Conservation (phyloP, 495 filamentous ascomycete species). For the Aspergillus sclerotioniger region DNA sequence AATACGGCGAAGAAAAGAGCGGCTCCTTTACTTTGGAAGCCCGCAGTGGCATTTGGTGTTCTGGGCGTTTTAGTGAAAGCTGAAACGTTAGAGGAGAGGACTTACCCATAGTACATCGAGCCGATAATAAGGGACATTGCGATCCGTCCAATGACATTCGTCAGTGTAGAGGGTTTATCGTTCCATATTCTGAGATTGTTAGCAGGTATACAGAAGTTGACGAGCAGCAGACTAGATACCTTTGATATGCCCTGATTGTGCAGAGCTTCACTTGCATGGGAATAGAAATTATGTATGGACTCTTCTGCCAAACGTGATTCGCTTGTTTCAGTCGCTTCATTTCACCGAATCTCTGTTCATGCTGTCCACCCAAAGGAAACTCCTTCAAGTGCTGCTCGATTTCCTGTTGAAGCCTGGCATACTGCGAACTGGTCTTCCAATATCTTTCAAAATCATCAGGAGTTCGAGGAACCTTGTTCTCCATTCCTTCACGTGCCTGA, state of each 20-base stretch:
- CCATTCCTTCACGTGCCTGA: conserved; percentile 57
- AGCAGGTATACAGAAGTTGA: conserved; percentile 25
- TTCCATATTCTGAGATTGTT: conserved; percentile 55
- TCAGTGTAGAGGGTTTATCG: conserved; percentile 73
- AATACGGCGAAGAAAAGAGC: conserved; percentile 88
- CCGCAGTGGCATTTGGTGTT: conserved; percentile 58
- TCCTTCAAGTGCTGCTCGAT: conserved; percentile 47
- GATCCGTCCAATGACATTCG: conserved; percentile 74
- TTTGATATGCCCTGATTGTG: conserved; percentile 51
- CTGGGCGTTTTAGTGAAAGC: conserved; percentile 45
- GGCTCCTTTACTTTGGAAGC: conserved; percentile 77
- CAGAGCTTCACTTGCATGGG: conserved; percentile 50
- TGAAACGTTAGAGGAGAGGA: conserved; percentile 32
- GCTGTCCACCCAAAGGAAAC: conserved; percentile 33
- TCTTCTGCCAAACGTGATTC: conserved; percentile 42
- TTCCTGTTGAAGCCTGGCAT: conserved; percentile 47
- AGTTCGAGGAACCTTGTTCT: conserved; percentile 64
- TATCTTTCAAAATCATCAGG: conserved; percentile 66
- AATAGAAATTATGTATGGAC: conserved; percentile 45
- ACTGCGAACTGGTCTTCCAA: conserved; percentile 55
- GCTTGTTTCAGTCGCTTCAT: conserved; percentile 38
- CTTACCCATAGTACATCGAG: conserved; percentile 77
- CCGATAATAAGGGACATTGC: conserved; percentile 80
- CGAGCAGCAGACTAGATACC: conserved; percentile 19
- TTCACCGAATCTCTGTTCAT: conserved; percentile 31